Evolutionary conservation across 2,329 filamentous ascomycete species (phyloP), one percentile per base, ranked within the genome.

Genomic region (Nannizzia gypsea): DNA sequence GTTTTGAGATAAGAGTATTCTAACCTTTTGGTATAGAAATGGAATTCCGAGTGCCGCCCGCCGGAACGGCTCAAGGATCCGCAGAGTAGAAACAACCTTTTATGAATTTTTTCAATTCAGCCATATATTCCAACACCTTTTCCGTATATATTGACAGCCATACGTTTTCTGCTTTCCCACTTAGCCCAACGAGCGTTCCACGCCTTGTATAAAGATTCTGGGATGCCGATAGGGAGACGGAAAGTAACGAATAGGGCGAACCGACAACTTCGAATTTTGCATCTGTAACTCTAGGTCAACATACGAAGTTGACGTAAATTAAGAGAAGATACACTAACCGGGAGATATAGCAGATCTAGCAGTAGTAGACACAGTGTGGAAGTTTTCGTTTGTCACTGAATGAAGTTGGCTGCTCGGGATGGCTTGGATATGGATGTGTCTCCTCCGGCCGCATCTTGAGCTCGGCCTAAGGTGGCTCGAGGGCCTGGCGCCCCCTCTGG

Each of bases 241-340:
- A 96, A 66, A 99, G 85, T 64, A 99, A 84, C 59, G 93, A 97
- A 74, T 93, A 93, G 1, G 92, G 90, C 24, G 89, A 83, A 63
- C 93, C 93, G 64, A 99, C 79, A 55, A 97, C 90, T 74, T 97
- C 90, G 73, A 99, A 99, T 61, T 86, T 85, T 59, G 93, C 93
- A 81, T 97, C 93, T 96, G 58, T 40, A 31, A 31, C 22, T n/a
- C 13, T 5, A 2, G 20, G n/a, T 31, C 28, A 58, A 40, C 24
- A 5, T 9, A 48, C 3, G 4, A 13, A n/a, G 13, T 6, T 34
- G 13, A 15, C 24, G 31, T 17, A 34, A 31, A 58, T 8, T 9
- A n/a, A 17, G 3, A 34, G 1, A 40, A 15, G 3, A 26, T 4
- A 48, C 24, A 64, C 68, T 60, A 68, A 77, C 76, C 76, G 54